phyloP scores from a whole-genome alignment of 2,329 filamentous ascomycete species.

The Coccinonectria pachysandricola region DNA sequence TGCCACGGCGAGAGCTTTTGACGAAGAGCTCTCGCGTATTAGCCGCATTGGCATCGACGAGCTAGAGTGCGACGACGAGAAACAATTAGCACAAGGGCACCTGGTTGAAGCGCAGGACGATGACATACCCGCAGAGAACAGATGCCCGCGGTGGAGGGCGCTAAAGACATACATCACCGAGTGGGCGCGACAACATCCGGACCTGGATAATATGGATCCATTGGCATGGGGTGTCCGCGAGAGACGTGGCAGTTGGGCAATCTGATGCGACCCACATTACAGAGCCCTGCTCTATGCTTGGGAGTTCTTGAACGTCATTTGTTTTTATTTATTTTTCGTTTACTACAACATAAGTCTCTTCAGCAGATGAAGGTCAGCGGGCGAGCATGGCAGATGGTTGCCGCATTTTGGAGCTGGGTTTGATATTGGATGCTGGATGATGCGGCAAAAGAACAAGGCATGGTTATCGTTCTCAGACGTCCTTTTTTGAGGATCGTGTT shows the following conservation, averaged over 20 bases:
- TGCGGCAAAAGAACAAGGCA: too few species aligned
- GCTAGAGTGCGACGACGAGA: slow-evolving; percentile 60
- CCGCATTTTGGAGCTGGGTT: too few species aligned
- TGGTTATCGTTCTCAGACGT: too few species aligned
- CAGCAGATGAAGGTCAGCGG: too few species aligned
- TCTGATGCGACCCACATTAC: too few species aligned
- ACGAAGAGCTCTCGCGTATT: slow-evolving; percentile 77
- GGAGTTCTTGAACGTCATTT: too few species aligned
- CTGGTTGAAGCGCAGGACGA: slow-evolving; percentile 50
- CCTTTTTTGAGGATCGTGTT: too few species aligned
- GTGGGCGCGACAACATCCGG: slow-evolving; percentile 82
- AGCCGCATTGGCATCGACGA: slow-evolving; percentile 58
- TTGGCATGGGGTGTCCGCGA: slow-evolving; percentile 59
- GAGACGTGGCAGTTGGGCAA: slow-evolving; percentile 62
- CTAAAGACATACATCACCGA: slow-evolving; percentile 75
- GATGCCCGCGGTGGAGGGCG: slow-evolving; percentile 69
- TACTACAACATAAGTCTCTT: too few species aligned
- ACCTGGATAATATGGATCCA: slow-evolving; percentile 50
- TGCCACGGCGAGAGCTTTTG: slow-evolving; percentile 70
- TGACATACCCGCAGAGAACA: slow-evolving; percentile 35
- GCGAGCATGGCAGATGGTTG: too few species aligned
- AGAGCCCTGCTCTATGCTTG: too few species aligned
- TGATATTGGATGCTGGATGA: too few species aligned
- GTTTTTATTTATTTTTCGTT: slow-evolving; percentile 1
- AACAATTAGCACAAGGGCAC: slow-evolving; percentile 56